Evolutionary conservation across 768 basidiomycete genomes (phyloP).

Genomic region (Tremella mesenterica): DNA sequence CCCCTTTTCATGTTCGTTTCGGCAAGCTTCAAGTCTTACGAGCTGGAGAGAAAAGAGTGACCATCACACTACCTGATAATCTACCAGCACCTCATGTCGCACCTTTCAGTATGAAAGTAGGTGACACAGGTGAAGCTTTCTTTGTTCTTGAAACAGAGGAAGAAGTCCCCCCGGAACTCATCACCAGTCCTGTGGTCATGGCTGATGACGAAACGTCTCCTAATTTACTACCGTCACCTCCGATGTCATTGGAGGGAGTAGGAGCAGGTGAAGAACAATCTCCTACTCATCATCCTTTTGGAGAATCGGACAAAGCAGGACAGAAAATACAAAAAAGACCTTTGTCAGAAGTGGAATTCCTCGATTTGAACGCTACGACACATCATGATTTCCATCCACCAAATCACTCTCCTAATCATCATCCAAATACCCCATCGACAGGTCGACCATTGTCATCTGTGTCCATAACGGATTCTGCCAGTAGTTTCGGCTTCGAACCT

Average conservation of each 20-base stretch:
- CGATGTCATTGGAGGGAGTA: too few species aligned
- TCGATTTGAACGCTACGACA: slow-evolving; percentile 62
- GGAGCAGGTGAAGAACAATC: too few species aligned
- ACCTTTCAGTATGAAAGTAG: slow-evolving; percentile 96
- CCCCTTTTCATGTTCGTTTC: slow-evolving; percentile 94
- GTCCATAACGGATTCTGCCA: slow-evolving; percentile 14
- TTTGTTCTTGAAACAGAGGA: slow-evolving; percentile 96
- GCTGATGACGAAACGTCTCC: slow-evolving; percentile 39
- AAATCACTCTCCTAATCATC: background rate
- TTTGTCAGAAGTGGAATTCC: slow-evolving; percentile 54
- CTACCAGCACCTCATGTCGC: slow-evolving; percentile 48
- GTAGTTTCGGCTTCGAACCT: too few species aligned
- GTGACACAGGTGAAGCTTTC: slow-evolving; percentile 97
- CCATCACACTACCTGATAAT: slow-evolving; percentile 60
- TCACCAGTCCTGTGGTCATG: slow-evolving; percentile 77
- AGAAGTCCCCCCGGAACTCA: slow-evolving; percentile 83
- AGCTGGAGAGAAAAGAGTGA: slow-evolving; percentile 91
- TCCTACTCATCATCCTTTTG: slow-evolving; percentile 38
- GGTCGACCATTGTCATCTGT: background rate
- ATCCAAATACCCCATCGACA: background rate
- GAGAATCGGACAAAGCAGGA: slow-evolving; percentile 28
- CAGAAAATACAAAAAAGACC: slow-evolving; percentile 6
- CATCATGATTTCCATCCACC: background rate
- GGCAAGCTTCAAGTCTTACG: slow-evolving; percentile 93
- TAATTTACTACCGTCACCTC: too few species aligned